A percentile compares a stretch with the other conserved stretches of the same genome.
Evolutionary conservation across 2,329 filamentous ascomycete species (phyloP).

Genomic region (Fusarium chaquense): DNA sequence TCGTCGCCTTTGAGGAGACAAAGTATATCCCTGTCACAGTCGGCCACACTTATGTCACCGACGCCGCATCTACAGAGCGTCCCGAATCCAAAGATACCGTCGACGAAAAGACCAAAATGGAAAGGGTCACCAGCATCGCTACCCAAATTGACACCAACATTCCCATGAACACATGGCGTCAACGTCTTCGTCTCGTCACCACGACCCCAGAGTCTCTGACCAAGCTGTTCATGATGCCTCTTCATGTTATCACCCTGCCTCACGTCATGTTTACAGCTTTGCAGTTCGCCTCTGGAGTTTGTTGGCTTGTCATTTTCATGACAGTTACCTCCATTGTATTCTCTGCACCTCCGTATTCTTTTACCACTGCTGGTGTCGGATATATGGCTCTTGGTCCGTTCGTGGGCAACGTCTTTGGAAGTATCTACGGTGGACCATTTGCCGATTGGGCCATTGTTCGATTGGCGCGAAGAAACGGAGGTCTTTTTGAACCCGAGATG

Average conservation of each 20-base stretch:
- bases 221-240: constrained; percentile 37
- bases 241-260: constrained; percentile 49
- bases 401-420: constrained; percentile 55
- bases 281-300: constrained; percentile 52
- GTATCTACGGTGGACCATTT: constrained; percentile 55
- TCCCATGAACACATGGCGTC: constrained; percentile 35
- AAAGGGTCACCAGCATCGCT: neutral
- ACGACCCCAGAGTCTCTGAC: constrained; percentile 35
- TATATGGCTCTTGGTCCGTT: constrained; percentile 50
- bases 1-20: constrained; percentile 48
- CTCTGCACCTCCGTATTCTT: constrained; percentile 50
- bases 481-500: constrained; percentile 60
- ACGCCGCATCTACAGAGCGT: neutral
- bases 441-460: constrained; percentile 55
- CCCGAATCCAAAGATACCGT: neutral
- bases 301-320: constrained; percentile 43
- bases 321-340: constrained; percentile 53
- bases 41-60: constrained; percentile 2
- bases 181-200: constrained; percentile 40
- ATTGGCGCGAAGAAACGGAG: constrained; percentile 54
- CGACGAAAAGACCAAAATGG: constrained; percentile 8
- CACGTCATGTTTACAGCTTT: constrained; percentile 56
- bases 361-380: constrained; percentile 45
- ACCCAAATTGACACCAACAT: neutral
- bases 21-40: constrained; percentile 45